Evolutionary conservation across 495 filamentous ascomycete genomes (phyloP).

Genomic region (Xylaria venustula): DNA sequence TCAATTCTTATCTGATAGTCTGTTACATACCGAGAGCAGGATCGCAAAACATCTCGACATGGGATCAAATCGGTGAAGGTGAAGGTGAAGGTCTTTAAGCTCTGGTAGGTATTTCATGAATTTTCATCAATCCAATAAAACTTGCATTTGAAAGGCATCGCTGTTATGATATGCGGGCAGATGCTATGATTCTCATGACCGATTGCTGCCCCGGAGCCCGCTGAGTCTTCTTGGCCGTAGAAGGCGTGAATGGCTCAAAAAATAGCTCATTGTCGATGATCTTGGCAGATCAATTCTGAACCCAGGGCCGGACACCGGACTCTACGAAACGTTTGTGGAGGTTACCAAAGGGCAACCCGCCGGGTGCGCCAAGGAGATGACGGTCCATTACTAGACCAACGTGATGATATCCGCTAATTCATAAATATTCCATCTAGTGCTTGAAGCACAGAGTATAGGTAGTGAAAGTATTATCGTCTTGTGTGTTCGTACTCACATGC

Average conservation of each 20-base stretch:
- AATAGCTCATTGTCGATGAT: conserved; percentile 19
- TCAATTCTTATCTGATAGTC: neutral
- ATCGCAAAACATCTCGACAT: neutral
- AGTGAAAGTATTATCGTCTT: neutral
- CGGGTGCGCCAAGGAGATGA: conserved; percentile 16
- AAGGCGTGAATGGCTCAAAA: neutral
- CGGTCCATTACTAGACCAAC: conserved; percentile 21
- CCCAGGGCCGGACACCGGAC: conserved; percentile 2
- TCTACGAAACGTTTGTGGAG: neutral
- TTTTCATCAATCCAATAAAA: neutral
- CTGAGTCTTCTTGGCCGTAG: neutral
- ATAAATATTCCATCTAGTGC: neutral
- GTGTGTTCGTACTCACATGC: neutral
- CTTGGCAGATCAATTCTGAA: conserved; percentile 9
- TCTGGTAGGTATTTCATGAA: too few relatives aligned
- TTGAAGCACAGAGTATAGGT: neutral
- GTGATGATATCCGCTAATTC: conserved; percentile 3
- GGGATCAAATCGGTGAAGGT: neutral
- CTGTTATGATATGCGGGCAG: neutral
- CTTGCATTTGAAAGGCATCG: neutral
- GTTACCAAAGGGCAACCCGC: conserved; percentile 13
- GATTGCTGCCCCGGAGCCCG: neutral
- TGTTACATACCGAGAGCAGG: neutral
- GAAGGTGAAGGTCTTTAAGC: neutral
- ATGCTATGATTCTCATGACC: neutral